Base-by-base conservation (phyloP, 768 basidiomycete species). In the Termitomyces heimii region DNA sequence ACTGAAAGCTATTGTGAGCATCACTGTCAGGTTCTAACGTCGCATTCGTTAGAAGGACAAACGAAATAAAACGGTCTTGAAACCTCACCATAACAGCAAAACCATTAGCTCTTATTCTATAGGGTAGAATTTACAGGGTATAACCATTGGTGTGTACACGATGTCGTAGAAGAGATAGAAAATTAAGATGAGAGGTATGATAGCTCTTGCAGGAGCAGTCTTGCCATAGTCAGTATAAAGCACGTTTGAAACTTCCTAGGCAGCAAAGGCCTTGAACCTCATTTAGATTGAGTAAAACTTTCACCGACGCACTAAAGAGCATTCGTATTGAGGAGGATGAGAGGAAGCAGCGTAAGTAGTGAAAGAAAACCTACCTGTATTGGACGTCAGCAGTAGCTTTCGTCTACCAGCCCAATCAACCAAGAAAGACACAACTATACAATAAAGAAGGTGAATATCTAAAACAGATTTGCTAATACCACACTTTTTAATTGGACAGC, bases 91-190 rank as follows among this genome's bases (percentile, higher is more conserved):
- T 89, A 35, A 89, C 66, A 7, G 88, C 84, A 59, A 89, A 86
- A 0, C 90, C 90, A 64, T 85, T 89, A 10, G 91, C 91, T 52
- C 92, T 84, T 57, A 93, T 84, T 57, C 75, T 78, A 70, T 83
- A 91, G 0, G 91, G 92, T 4, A 94, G 70, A 61, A 94, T 92
- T 68, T 94, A 93, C 56, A 93, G 73, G 6, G 81, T 78, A 62
- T 83, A 26, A 88, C 73, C 71, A 93, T 79, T 5, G 92, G 89
- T 1, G 85, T 86, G 67, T 91, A 92, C 28, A 88, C 88, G 56
- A 92, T 75, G 63, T 89, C 86, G 60, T 81, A 81, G 60, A 77
- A 78, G 59, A 77, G 70, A 58, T 73, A 78, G 58, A 77, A 81
- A 18, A 84, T 50, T 64, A 89, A 88, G 60, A 90, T 84, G 70